Conservation (phyloP, 257 asterid species). For the Paulownia fortunei region DNA sequence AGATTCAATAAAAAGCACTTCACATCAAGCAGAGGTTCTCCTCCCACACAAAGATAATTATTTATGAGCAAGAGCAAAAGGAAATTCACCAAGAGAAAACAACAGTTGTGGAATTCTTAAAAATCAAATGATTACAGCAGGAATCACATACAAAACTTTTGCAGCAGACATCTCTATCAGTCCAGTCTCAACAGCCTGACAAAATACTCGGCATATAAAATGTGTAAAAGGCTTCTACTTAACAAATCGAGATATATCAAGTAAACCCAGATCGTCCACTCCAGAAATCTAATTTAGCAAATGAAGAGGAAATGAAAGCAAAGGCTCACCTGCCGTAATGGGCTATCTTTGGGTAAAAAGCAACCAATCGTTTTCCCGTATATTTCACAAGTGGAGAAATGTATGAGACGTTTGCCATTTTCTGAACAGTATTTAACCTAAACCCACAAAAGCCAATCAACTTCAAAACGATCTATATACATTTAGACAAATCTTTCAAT, state of each 20-base stretch:
- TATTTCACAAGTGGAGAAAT: constrained; percentile 91
- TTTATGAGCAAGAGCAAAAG: background rate
- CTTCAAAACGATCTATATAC: constrained; percentile 6
- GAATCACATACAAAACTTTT: background rate
- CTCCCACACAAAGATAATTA: background rate
- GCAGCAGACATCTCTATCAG: constrained; percentile 11
- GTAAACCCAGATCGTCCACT: background rate
- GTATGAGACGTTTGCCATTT: constrained; percentile 86
- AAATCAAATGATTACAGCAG: background rate
- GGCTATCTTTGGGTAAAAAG: constrained; percentile 85
- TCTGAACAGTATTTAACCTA: constrained; percentile 94
- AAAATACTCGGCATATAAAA: background rate
- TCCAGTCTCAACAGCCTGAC: background rate
- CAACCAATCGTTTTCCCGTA: constrained; percentile 88
- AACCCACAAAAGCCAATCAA: constrained; percentile 31
- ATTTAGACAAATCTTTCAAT: constrained; percentile 4
- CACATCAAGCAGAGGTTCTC: background rate
- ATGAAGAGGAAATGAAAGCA: constrained; percentile 32
- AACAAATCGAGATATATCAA: background rate
- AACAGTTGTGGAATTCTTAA: background rate
- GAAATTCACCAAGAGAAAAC: background rate
- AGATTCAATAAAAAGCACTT: background rate
- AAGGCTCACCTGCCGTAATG: constrained; percentile 72
- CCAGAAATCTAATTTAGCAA: constrained; percentile 18
- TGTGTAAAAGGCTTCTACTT: background rate